phyloP scores from a whole-genome alignment of 805 yeast species.

The Candida odintsovae region DNA sequence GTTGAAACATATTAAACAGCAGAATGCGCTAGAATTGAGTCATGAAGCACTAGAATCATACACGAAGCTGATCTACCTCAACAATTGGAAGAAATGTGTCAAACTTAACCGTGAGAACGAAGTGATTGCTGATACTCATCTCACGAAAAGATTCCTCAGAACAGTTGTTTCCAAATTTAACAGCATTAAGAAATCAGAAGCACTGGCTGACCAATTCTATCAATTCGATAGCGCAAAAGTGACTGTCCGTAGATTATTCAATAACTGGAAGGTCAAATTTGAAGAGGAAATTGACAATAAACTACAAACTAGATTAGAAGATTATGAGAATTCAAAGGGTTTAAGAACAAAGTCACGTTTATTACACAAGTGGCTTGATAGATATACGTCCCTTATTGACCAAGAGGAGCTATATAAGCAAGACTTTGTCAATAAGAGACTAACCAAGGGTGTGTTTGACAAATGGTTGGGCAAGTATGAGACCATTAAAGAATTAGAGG shows the following conservation, averaged over 20 bases:
- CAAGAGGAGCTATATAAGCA: slow-evolving; percentile 8
- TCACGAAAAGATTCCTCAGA: slow-evolving; percentile 4
- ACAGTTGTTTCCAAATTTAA: slow-evolving; percentile 1
- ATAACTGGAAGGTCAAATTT: slow-evolving; percentile 6
- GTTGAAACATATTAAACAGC: slow-evolving; percentile 1
- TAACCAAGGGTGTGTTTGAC: slow-evolving; percentile 6
- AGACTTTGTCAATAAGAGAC: not conserved
- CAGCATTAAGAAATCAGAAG: slow-evolving; percentile 1
- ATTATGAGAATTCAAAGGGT: not conserved
- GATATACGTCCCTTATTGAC: not conserved
- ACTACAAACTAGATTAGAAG: not conserved
- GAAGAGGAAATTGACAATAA: slow-evolving; percentile 4
- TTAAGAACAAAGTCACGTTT: not conserved
- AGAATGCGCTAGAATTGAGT: slow-evolving; percentile 8
- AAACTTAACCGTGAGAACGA: not conserved
- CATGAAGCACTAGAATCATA: slow-evolving; percentile 11
- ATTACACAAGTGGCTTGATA: slow-evolving; percentile 10
- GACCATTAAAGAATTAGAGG: slow-evolving; percentile 8
- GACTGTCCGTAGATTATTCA: not conserved
- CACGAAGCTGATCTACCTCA: slow-evolving; percentile 15
- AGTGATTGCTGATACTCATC: slow-evolving; percentile 4
- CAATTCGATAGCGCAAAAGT: not conserved
- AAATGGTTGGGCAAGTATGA: slow-evolving; percentile 14
- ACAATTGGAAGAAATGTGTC: slow-evolving; percentile 10
- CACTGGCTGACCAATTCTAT: slow-evolving; percentile 2